Evolutionary conservation across 2,329 filamentous ascomycete genomes (phyloP).

Genomic region (Mycosphaerella arachidis): DNA sequence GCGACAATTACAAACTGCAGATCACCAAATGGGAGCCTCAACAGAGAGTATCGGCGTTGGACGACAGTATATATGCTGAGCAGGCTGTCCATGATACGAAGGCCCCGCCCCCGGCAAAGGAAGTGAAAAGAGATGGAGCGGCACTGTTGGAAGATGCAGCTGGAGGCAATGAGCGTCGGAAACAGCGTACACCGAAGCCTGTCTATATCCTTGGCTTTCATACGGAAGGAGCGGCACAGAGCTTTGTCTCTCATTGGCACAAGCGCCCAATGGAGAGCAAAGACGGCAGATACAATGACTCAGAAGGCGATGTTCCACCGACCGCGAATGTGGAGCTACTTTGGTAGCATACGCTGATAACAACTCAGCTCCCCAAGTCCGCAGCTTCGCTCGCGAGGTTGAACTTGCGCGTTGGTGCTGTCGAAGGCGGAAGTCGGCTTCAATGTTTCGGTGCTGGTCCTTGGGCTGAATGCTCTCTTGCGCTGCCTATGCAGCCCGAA

Average conservation of each 20-base stretch:
- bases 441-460: too few species aligned
- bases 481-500: too few species aligned
- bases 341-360: constrained; percentile 37
- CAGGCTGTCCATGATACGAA: not conserved
- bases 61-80: not conserved
- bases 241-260: constrained; percentile 53
- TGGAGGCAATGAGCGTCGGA: constrained; percentile 23
- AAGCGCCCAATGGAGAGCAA: constrained; percentile 38
- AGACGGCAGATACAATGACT: constrained; percentile 16
- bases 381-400: too few species aligned
- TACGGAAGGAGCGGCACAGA: constrained; percentile 50
- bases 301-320: constrained; percentile 36
- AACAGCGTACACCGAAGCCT: constrained; percentile 39
- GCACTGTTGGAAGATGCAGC: not conserved
- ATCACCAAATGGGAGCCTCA: constrained; percentile 28
- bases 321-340: constrained; percentile 46
- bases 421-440: too few species aligned
- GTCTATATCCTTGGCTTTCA: constrained; percentile 51
- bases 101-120: not conserved
- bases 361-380: too few species aligned
- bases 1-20: constrained; percentile 19
- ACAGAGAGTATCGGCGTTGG: not conserved
- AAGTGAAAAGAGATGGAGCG: not conserved
- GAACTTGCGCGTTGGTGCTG: too few species aligned
- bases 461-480: too few species aligned